phyloP scores from a whole-genome alignment of 2,329 filamentous ascomycete species.

The Lachnellula suecica region DNA sequence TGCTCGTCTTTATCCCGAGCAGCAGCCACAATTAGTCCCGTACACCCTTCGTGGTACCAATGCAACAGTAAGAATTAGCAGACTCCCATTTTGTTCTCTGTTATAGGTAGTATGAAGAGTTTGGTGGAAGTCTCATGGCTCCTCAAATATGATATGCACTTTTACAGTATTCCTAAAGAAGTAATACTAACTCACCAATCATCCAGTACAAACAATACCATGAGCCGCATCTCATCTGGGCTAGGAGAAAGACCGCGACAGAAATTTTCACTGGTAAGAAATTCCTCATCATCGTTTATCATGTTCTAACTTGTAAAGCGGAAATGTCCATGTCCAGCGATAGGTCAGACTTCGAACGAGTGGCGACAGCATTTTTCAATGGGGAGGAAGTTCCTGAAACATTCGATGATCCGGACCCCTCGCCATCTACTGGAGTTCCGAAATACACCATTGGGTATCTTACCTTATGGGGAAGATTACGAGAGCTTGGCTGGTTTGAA shows the following conservation, averaged over 20 bases:
- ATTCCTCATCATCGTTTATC: background rate
- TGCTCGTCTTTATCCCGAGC: background rate
- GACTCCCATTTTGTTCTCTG: too few species aligned
- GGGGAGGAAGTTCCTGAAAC: conserved; percentile 8
- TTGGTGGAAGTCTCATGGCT: too few species aligned
- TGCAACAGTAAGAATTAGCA: too few species aligned
- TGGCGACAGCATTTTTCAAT: conserved; percentile 12
- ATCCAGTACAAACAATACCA: background rate
- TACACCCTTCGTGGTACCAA: conserved; percentile 11
- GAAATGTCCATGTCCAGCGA: background rate
- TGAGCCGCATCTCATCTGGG: background rate
- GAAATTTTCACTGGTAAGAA: conserved; percentile 1
- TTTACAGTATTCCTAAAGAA: too few species aligned
- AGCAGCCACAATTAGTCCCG: background rate
- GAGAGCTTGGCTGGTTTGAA: conserved; percentile 3
- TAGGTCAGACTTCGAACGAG: conserved; percentile 5
- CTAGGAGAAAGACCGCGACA: background rate
- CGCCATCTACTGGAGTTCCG: background rate
- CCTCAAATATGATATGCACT: too few species aligned
- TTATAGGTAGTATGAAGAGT: too few species aligned
- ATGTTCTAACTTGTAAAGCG: conserved; percentile 1
- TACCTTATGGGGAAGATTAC: conserved; percentile 3
- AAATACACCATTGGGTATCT: background rate
- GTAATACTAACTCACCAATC: too few species aligned
- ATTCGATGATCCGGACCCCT: background rate